Evolutionary conservation across 805 yeast genomes (phyloP), one percentile per base, ranked within the genome.

Genomic region (Lipomyces sp.): DNA sequence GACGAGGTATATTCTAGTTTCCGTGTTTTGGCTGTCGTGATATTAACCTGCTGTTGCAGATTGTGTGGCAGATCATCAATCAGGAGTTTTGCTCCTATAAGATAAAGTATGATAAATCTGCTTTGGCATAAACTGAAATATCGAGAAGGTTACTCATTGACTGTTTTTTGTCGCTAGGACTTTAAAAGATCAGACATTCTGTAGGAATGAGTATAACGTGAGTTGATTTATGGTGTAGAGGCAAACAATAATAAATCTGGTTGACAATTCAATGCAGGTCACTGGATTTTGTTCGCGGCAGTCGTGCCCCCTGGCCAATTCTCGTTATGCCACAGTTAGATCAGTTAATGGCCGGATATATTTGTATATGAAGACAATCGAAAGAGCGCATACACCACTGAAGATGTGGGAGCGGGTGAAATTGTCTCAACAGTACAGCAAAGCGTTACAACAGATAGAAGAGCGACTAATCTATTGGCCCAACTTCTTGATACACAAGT

Each of bases 21-120:
- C 54, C 35, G 53, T 42, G 18, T 42, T 15, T n/a, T 42, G 7
- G 8, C 5, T 5, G 24, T n/a, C 48, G 6, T 42, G 48, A 15
- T 42, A 42, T 42, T 42, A 42, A 42, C 48, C 24, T 42, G n/a
- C 18, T 15, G 60, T 32, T 34, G 33, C 51, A 94, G 85, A 88
- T 95, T 72, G 91, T 95, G 75, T 95, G 99, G 99, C 96, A 91
- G 81, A 95, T 94, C 68, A 91, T 95, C 73, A 92, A 93, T 80
- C 92, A 91, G 77, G 94, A 92, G 77, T 95, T 94, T 76, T 95
- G 99, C 82, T 90, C 99, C 30, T 95, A 90, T 82, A 94, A 94
- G 79, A 82, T 95, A 73, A 90, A 89, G 75, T 69, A 69, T 18
- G 69, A 6, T 13, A 2, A 24, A 32, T 45, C 29, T 18, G 24